These are phyloP conservation scores for Neopestalotiopsis clavispora DNA, from an alignment of 2,329 filamentous ascomycete species.

Conservation along the genomic window DNA sequence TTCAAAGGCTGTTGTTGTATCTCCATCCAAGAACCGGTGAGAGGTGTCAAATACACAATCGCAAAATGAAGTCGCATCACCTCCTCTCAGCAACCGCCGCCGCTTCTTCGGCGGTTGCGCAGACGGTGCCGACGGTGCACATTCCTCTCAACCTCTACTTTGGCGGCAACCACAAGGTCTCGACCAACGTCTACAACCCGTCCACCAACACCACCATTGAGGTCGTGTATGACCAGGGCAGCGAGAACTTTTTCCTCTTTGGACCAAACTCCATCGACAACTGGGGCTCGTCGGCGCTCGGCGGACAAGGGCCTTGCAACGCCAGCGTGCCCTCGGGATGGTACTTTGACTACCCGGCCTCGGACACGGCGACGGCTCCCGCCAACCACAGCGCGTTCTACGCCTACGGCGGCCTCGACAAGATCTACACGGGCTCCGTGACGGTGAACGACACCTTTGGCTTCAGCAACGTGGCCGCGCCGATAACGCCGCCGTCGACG, in stretches of 20 bases:
- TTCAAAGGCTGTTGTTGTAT: too few relatives aligned
- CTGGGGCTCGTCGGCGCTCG: conserved; percentile 15
- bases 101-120: not conserved
- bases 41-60: not conserved
- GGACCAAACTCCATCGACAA: conserved; percentile 20
- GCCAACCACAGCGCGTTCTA: conserved; percentile 17
- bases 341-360: conserved; percentile 17
- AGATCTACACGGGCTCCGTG: conserved; percentile 22
- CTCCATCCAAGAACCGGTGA: not conserved
- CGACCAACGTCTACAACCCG: conserved; percentile 27
- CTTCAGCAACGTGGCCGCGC: conserved; percentile 25
- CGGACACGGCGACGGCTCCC: not conserved
- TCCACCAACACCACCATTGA: conserved; percentile 26
- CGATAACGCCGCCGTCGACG: conserved; percentile 22
- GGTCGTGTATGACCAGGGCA: conserved; percentile 30
- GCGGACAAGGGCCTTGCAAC: conserved; percentile 17
- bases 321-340: conserved; percentile 11
- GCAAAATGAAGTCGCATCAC: not conserved
- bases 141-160: conserved; percentile 18
- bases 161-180: conserved; percentile 24
- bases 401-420: conserved; percentile 25
- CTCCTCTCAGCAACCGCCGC: not conserved
- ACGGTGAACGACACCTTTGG: conserved; percentile 30
- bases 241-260: conserved; percentile 30
- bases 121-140: conserved; percentile 18